phyloP scores from a whole-genome alignment of 2,329 filamentous ascomycete genomes.

The Beauveria varroae region DNA sequence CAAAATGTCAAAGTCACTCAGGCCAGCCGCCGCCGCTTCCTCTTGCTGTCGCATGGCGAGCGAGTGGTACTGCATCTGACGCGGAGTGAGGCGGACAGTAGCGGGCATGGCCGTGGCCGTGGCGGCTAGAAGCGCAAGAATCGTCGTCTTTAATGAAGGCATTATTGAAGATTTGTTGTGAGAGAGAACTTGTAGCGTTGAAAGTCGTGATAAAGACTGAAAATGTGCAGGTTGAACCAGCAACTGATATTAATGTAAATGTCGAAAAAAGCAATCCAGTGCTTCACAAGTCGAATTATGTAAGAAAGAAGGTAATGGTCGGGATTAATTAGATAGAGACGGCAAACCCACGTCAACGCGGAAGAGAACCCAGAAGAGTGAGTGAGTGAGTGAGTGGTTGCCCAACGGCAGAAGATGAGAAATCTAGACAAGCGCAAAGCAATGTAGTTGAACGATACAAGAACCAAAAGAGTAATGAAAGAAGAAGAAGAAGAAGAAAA shows the following conservation, averaged over 20 bases:
- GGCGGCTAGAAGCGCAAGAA: constrained; percentile 2
- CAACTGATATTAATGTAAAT: background rate
- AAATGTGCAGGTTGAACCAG: constrained; percentile 1
- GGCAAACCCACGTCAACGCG: constrained; percentile 8
- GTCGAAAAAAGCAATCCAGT: constrained; percentile 1
- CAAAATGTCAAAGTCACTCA: constrained; percentile 8
- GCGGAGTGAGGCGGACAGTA: constrained; percentile 2
- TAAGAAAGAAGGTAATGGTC: background rate
- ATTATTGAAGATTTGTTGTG: background rate
- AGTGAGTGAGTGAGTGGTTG: background rate
- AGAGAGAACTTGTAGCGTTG: background rate
- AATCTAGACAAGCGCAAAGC: background rate
- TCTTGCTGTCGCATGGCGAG: constrained; percentile 5
- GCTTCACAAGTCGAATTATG: background rate
- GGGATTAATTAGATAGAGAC: background rate
- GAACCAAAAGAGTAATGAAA: no score
- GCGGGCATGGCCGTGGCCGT: constrained; percentile 2
- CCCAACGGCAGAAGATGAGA: background rate
- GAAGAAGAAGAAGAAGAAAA: no score
- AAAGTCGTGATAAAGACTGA: background rate
- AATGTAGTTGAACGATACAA: background rate
- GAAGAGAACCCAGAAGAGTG: background rate
- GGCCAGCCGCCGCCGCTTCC: background rate
- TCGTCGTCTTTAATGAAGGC: background rate
- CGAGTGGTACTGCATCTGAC: constrained; percentile 4